Evolutionary conservation across 73 alveolate species (phyloP).

Genomic region (Paramecium bursaria): DNA sequence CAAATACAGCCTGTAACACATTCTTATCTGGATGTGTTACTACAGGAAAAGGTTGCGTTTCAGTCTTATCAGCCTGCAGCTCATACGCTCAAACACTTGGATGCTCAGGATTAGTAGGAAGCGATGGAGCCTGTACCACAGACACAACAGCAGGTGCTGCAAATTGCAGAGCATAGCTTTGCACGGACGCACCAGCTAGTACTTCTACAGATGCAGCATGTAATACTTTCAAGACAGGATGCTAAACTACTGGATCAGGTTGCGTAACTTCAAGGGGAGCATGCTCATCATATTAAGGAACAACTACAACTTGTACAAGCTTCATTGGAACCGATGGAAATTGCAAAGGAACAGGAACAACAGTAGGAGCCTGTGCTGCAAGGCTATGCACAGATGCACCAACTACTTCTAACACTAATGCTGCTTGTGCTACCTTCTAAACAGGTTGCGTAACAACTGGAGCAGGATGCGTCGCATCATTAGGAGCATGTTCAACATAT

Average conservation of each 20-base stretch:
- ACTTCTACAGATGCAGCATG: not conserved
- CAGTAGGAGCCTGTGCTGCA: slow-evolving; percentile 29
- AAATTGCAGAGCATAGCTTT: not conserved
- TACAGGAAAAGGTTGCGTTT: slow-evolving; percentile 18
- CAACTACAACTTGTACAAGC: not conserved
- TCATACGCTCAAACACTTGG: not conserved
- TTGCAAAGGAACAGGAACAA: not conserved
- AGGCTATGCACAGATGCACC: slow-evolving; percentile 55
- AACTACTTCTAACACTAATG: not conserved
- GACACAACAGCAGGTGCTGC: not conserved
- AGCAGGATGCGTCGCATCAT: not conserved
- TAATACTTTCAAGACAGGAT: not conserved
- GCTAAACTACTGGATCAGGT: not conserved
- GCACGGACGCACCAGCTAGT: not conserved
- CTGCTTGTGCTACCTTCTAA: slow-evolving; percentile 1
- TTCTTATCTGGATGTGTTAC: slow-evolving; percentile 18
- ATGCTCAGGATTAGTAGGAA: not conserved
- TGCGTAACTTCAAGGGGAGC: not conserved
- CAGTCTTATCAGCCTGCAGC: not conserved
- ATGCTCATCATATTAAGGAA: not conserved
- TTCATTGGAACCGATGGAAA: slow-evolving; percentile 18
- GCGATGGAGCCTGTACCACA: slow-evolving; percentile 41
- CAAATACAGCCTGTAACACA: not conserved
- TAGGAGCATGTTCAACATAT: slow-evolving; percentile 3
- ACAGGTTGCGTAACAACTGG: slow-evolving; percentile 46